Percentiles rank a stretch among this genome's conserved stretches.
Conservation (phyloP, 139 green algal genomes). For the Haematococcus sp. region DNA sequence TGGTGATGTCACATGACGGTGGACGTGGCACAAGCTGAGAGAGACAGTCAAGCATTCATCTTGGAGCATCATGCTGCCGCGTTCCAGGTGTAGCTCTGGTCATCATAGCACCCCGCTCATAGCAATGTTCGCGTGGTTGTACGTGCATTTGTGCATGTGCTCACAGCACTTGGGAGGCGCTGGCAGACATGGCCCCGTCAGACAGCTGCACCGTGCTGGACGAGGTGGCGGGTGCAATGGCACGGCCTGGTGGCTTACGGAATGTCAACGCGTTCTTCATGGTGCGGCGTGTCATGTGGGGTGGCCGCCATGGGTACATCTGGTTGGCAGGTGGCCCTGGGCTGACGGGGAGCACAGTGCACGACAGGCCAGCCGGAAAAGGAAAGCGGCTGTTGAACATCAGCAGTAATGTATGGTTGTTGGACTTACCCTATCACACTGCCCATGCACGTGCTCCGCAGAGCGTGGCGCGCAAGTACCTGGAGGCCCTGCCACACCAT, state of each 20-base stretch:
- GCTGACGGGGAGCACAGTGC: not conserved
- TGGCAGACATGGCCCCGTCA: conserved; percentile 21
- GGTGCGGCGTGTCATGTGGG: conserved; percentile 20
- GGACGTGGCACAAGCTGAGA: no score
- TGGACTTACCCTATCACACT: no score
- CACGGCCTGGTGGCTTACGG: conserved; percentile 22
- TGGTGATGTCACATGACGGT: no score
- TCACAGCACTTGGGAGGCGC: conserved; percentile 24
- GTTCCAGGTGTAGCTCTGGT: no score
- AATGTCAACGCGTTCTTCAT: conserved; percentile 53
- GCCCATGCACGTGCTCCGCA: not conserved
- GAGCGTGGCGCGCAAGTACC: conserved; percentile 1
- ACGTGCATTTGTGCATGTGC: not conserved
- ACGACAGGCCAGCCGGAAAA: not conserved
- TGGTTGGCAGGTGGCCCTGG: no score
- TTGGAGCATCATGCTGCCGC: no score
- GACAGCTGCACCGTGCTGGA: conserved; percentile 30
- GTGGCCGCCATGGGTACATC: no score
- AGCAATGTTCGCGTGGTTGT: no score
- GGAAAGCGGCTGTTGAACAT: not conserved
- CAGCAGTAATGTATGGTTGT: not conserved
- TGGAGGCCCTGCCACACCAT: not conserved
- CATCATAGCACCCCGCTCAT: no score
- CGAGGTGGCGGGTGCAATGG: conserved; percentile 33
- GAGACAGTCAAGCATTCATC: no score